A percentile compares a stretch with the other conserved stretches of the same genome.
Conservation (phyloP, 1,284 basidiomycete genomes). For the Vanrija sp. region DNA sequence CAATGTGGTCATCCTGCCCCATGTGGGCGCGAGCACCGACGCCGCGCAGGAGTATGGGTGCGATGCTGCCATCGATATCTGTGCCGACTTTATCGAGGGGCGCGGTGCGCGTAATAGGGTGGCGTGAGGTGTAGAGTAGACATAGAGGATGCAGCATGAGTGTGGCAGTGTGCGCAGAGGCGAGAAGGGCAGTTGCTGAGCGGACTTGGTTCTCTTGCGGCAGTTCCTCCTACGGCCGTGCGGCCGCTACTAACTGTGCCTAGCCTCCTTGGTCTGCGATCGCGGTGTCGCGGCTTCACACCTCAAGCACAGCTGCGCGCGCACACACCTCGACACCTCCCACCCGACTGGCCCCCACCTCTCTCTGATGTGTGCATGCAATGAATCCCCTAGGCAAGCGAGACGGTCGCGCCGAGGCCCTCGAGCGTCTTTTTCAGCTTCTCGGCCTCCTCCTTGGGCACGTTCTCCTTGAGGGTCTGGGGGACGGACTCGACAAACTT, state of each 20-base stretch:
- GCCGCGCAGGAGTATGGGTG: constrained; percentile 31
- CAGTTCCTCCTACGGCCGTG: no score
- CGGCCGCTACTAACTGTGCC: no score
- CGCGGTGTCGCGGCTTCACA: not conserved
- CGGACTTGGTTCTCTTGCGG: no score
- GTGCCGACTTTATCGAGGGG: constrained; percentile 40
- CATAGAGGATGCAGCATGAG: not conserved
- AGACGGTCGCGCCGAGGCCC: constrained; percentile 81
- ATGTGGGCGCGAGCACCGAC: constrained; percentile 42
- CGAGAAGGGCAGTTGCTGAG: not conserved
- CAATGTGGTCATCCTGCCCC: constrained; percentile 39
- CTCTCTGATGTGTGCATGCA: not conserved
- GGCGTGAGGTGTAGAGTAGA: constrained; percentile 5
- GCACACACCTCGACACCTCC: not conserved
- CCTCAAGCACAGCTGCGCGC: no score
- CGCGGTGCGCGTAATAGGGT: constrained; percentile 33
- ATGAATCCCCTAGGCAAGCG: constrained; percentile 50
- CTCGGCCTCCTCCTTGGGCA: constrained; percentile 96
- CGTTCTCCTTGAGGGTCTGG: constrained; percentile 89
- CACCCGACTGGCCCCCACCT: not conserved
- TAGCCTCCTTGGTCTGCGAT: no score
- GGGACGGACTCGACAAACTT: constrained; percentile 98
- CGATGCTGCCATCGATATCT: constrained; percentile 34
- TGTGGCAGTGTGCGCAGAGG: no score
- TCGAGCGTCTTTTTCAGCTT: constrained; percentile 90